Conservation (phyloP, 2,329 filamentous ascomycete genomes). For the Paramyrothecium roridum region DNA sequence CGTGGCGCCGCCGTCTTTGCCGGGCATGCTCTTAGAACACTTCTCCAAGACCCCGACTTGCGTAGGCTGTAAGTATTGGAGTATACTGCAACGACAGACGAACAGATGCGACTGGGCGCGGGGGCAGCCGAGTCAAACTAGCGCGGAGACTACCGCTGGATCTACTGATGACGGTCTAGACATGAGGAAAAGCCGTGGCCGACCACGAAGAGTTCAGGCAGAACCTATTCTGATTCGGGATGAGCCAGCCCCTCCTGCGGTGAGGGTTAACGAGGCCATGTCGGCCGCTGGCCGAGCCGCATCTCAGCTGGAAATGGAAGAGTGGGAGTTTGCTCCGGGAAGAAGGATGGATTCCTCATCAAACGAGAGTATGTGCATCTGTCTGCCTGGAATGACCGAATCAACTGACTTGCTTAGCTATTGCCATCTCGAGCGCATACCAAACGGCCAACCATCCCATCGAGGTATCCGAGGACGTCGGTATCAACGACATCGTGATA, state of each 20-base stretch:
- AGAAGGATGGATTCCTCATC: constrained; percentile 25
- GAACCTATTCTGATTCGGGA: no score
- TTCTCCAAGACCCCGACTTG: constrained; percentile 20
- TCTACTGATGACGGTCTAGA: background rate
- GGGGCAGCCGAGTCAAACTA: background rate
- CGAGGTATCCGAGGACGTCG: constrained; percentile 30
- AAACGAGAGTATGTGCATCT: constrained; percentile 29
- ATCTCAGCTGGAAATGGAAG: constrained; percentile 31
- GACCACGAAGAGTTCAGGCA: no score
- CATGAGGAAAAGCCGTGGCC: no score
- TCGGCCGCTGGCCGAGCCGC: constrained; percentile 2
- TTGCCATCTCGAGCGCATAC: constrained; percentile 42
- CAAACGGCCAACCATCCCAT: constrained; percentile 32
- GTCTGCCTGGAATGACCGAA: background rate
- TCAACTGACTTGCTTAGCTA: constrained; percentile 21
- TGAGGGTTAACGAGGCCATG: background rate
- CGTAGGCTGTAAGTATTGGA: constrained; percentile 26
- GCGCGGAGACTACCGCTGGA: background rate
- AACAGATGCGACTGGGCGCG: constrained; percentile 22
- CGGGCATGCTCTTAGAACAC: constrained; percentile 11
- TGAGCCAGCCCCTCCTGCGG: background rate
- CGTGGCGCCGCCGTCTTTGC: constrained; percentile 20
- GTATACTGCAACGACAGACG: constrained; percentile 14
- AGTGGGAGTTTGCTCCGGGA: constrained; percentile 44
- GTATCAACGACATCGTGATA: constrained; percentile 37